phyloP scores from a whole-genome alignment of 1,139 yeast species.

The Kodamaea suecica region DNA sequence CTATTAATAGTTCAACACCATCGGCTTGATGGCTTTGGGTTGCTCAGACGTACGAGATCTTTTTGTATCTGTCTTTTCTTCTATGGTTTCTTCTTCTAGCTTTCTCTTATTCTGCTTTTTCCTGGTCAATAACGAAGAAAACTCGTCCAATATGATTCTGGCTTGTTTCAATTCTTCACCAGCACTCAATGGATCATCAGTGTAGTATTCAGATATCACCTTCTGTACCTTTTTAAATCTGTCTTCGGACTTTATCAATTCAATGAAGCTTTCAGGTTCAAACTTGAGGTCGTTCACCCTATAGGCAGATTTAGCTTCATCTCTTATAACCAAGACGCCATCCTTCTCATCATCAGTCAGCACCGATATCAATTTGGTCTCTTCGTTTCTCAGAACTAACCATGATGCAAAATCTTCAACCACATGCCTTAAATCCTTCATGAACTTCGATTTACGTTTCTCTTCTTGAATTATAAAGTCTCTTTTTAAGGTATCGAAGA shows the following conservation, averaged over 20 bases:
- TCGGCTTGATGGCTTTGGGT: slow-evolving; percentile 6
- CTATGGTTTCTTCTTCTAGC: slow-evolving; percentile 5
- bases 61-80: slow-evolving; percentile 6
- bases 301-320: slow-evolving; percentile 1
- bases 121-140: slow-evolving; percentile 6
- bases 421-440: slow-evolving; percentile 11
- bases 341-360: slow-evolving; percentile 8
- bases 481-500: slow-evolving; percentile 26
- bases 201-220: slow-evolving; percentile 4
- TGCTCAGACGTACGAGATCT: slow-evolving; percentile 6
- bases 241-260: slow-evolving; percentile 5
- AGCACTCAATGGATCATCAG: neutral
- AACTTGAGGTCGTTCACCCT: slow-evolving; percentile 2
- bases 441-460: slow-evolving; percentile 11
- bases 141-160: slow-evolving; percentile 6
- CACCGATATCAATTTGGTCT: slow-evolving; percentile 11
- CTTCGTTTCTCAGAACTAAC: slow-evolving; percentile 16
- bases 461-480: slow-evolving; percentile 22
- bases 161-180: slow-evolving; percentile 6
- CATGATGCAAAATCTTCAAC: slow-evolving; percentile 18
- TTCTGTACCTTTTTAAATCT: slow-evolving; percentile 7
- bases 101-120: slow-evolving; percentile 10
- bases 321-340: slow-evolving; percentile 4
- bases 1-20: slow-evolving; percentile 12
- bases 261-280: slow-evolving; percentile 7